Base-by-base conservation (phyloP, 2,329 filamentous ascomycete genomes). In the Phaeosphaeriaceae sp. region DNA sequence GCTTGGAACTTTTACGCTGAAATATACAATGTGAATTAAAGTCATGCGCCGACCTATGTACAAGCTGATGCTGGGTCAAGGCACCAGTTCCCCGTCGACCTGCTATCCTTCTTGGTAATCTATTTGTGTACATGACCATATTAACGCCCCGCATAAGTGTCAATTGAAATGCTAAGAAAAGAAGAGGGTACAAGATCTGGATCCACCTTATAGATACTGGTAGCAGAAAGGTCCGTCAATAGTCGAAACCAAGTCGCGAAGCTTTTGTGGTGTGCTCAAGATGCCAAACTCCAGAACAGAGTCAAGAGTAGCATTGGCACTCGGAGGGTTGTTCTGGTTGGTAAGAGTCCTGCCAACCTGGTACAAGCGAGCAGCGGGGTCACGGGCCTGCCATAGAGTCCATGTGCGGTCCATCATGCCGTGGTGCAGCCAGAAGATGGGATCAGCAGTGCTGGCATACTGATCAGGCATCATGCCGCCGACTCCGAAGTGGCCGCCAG, bases 151-250 rank as follows among this genome's bases (percentile, higher is more conserved):
- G 35, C 35, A n/a, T 40, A 17, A n/a, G 15, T 7, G n/a, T n/a
- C n/a, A n/a, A n/a, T n/a, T n/a, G n/a, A n/a, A 17, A n/a, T 40
- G 35, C 15, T 17, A 35, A 4, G 15, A 15, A 40, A 40, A 40
- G 35, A n/a, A 40, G 35, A 40, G 17, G 15, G n/a, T 40, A 8
- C 13, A n/a, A n/a, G 2, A 3, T n/a, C 15, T 17, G 5, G 15
- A 13, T n/a, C 13, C 35, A n/a, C 3, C 35, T 40, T 17, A 40
- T 40, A 40, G 35, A n/a, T 46, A 46, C 21, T 22, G 22, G 43
- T 46, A 46, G 22, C 43, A 46, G 43, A 46, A 46, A 23, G 43
- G 43, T 17, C 43, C 43, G 17, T 24, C 43, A 46, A 46, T 46
- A 2, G 43, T 46, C 8, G 21, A 22, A 10, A 46, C 22, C 43